A percentile compares a stretch with the other conserved stretches of the same genome.
Conservation (phyloP, 192 early-diverging fungal species). For the Coemansia sp. region DNA sequence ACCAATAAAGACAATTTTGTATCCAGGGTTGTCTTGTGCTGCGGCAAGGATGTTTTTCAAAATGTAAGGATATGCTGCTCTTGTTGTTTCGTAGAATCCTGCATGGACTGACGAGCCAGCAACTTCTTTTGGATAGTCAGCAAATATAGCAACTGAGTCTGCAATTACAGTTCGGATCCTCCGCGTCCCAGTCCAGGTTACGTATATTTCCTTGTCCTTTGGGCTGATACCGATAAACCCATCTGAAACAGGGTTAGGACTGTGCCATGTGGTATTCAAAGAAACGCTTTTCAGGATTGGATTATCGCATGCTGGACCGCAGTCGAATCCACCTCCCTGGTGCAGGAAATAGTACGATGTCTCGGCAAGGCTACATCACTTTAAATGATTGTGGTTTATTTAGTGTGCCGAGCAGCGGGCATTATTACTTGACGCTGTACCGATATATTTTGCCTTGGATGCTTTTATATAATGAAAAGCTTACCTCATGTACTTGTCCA, state of each 20-base stretch:
- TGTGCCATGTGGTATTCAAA: constrained; percentile 53
- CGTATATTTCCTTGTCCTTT: constrained; percentile 44
- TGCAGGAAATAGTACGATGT: constrained; percentile 42
- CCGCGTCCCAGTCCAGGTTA: constrained; percentile 49
- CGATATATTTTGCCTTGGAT: background rate
- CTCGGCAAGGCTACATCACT: constrained; percentile 37
- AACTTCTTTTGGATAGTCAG: constrained; percentile 27
- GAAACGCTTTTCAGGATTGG: constrained; percentile 14
- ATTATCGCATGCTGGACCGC: constrained; percentile 26
- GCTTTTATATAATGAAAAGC: background rate
- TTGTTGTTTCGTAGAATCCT: constrained; percentile 42
- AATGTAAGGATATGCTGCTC: constrained; percentile 37
- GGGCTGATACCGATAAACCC: constrained; percentile 43
- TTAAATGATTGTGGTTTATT: background rate
- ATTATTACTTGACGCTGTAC: too few relatives aligned
- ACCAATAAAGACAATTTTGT: constrained; percentile 46
- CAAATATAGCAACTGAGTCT: constrained; percentile 36
- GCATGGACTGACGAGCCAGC: constrained; percentile 33
- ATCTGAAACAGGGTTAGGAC: constrained; percentile 43
- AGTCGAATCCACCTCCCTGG: constrained; percentile 41
- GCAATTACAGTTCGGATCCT: constrained; percentile 37
- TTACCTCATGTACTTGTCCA: constrained; percentile 56
- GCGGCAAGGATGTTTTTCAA: constrained; percentile 44
- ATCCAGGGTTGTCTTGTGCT: constrained; percentile 25
- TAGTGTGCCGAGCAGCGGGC: too few relatives aligned